Percentiles rank a stretch among this genome's conserved stretches.
Conservation (phyloP, 495 filamentous ascomycete species). For the Aspergillus indologenus region DNA sequence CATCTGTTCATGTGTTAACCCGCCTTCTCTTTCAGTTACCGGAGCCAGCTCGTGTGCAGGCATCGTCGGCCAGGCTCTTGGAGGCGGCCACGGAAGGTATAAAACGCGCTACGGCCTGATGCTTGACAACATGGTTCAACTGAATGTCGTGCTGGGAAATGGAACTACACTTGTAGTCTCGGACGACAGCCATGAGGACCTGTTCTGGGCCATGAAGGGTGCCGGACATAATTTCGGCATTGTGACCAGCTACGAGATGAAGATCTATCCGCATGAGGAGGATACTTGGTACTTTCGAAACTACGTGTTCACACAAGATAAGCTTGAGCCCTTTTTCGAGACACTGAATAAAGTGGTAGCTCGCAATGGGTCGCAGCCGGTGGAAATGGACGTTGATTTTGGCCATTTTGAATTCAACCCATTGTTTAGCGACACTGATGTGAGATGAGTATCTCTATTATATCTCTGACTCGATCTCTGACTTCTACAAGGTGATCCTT, state of each 20-base stretch:
- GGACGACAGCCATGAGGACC: conserved; percentile 20
- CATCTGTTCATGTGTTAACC: too few relatives aligned
- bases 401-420: too few relatives aligned
- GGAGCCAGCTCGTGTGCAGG: conserved; percentile 24
- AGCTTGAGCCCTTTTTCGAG: too few relatives aligned
- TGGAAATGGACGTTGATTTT: too few relatives aligned
- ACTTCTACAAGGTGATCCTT: too few relatives aligned
- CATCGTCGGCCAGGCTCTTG: conserved; percentile 31
- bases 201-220: conserved; percentile 37
- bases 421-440: too few relatives aligned
- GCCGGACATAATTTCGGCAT: conserved; percentile 33
- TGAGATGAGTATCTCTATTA: too few relatives aligned
- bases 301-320: too few relatives aligned
- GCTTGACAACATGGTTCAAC: conserved; percentile 32
- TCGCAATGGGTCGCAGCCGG: too few relatives aligned
- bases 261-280: not conserved
- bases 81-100: conserved; percentile 32
- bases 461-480: too few relatives aligned
- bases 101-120: conserved; percentile 35
- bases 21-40: conserved; percentile 9
- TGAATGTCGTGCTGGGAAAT: conserved; percentile 28
- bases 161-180: conserved; percentile 28
- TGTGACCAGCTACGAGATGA: conserved; percentile 1
- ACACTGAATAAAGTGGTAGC: too few relatives aligned
- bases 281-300: too few relatives aligned